Evolutionary conservation across 768 basidiomycete species (phyloP), one percentile per base, ranked within the genome.

Genomic region (Kwoniella heveanensis): DNA sequence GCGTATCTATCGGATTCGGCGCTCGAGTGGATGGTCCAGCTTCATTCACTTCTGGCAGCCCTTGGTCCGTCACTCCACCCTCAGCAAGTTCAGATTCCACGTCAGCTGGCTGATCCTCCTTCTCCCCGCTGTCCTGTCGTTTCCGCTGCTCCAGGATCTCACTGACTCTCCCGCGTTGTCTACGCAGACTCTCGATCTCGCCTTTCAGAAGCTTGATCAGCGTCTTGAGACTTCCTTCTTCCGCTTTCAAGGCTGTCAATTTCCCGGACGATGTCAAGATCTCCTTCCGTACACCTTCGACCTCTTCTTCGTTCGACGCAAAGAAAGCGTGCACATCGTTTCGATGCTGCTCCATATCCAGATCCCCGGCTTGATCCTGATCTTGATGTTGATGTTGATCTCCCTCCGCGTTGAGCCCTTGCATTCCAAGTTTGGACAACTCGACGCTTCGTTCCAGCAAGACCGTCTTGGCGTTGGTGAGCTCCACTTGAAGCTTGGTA

Each of bases 131-230:
- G 1, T 58, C 64, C 49, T 66, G 32, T 37, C 65, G 8, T 44
- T 44, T 44, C 39, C 15, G 6, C 39, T 44, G 10, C 19, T 44
- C 39, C 15, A 44, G 39, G 19, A 44, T 67, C 21, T 60, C 39
- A 6, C 32, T 12, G 46, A 70, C 51, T 12, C 21, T 26, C 24
- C 52, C 54, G 19, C 48, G 25, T 58, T 65, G 64, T 58, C 52
- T 50, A 22, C 29, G 19, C 46, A 72, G 39, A 62, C 59, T 54
- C 13, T 72, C 65, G 21, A 60, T 58, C 44, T 78, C 77, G 15
- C 37, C 32, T 24, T 69, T 57, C 30, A 78, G 46, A 50, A 66
- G 58, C 8, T 53, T 50, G 27, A 74, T 54, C 13, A 76, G 44
- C 12, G 65, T 26, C 12, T 68, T 49, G 19, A 76, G 62, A 19